These are phyloP conservation scores for Neurospora tetraspora DNA, from an alignment of 495 filamentous ascomycete genomes.

Conservation along the genomic window DNA sequence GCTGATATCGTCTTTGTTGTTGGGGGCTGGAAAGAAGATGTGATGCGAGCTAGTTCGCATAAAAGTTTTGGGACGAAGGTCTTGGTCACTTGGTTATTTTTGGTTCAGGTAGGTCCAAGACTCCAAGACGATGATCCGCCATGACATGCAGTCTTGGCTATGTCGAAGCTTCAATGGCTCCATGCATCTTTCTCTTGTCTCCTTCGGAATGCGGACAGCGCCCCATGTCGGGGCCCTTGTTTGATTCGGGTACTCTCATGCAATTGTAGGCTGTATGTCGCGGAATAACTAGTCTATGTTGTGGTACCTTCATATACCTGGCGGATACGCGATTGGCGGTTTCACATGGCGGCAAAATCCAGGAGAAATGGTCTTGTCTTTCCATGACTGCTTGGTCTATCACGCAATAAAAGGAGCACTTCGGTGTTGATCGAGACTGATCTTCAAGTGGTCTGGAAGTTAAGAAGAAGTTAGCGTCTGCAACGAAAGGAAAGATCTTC, in stretches of 20 bases:
- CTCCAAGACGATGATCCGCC: not conserved
- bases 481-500: not conserved
- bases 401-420: no score
- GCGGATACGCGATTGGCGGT: not conserved
- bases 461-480: not conserved
- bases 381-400: not conserved
- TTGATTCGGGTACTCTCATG: not conserved
- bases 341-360: not conserved
- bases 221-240: not conserved
- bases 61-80: not conserved
- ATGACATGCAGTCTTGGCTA: not conserved
- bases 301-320: not conserved
- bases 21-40: not conserved
- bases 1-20: not conserved
- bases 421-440: no score
- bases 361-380: not conserved
- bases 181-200: not conserved
- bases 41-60: not conserved
- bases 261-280: not conserved
- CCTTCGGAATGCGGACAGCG: not conserved
- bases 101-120: not conserved
- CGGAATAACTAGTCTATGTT: not conserved
- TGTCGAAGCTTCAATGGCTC: not conserved
- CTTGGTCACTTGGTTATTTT: not conserved
- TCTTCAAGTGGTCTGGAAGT: not conserved